Base-by-base conservation (phyloP, 1,284 basidiomycete genomes). In the Melampsora americana region DNA sequence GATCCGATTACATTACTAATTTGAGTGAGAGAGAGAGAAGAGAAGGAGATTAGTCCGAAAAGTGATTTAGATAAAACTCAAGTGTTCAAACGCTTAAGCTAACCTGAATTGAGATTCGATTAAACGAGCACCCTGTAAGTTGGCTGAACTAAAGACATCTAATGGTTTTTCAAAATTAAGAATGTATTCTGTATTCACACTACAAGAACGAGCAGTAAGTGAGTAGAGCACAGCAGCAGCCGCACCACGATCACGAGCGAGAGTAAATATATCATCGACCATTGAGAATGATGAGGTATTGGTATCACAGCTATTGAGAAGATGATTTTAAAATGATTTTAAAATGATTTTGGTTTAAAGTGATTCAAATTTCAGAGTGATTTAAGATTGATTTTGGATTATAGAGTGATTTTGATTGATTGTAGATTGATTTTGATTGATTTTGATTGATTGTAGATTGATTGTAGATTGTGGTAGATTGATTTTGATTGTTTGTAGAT, bases 201-300 rank as follows among this genome's bases (percentile, higher is more conserved):
- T n/a, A 53, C 14, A 77, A 30, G 84, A 87, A 80, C 79, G 90
- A 0, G 78, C 73, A 5, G 77, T 77, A 0, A 79, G 44, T 23
- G 79, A 80, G 77, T 82, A 82, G 7, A 82, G 68, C 59, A 82
- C 88, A 42, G 90, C 91, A 60, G 90, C 89, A 32, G 88, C 87
- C 0, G 92, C 92, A 5, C 93, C 93, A 75, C 87, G 85, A 79
- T 90, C 88, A 60, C 87, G 84, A 14, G 91, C 92, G 53, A 92
- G 84, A 0, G 90, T 91, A 82, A 94, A 92, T 69, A 93, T 87
- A 82, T 95, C 92, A 82, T 72, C 35, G 3, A 16, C 16, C 60
- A 69, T 46, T 5, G 62, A 66, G 60, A 20, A 69, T 65, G 20
- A 23, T 14, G 77, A 56, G 16, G 67, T 64, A 76, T 76, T 76